A percentile compares a stretch with the other conserved stretches of the same genome.
Evolutionary conservation across 169 alveolate genomes (phyloP).

Genomic region (Plasmodium vinckei): DNA sequence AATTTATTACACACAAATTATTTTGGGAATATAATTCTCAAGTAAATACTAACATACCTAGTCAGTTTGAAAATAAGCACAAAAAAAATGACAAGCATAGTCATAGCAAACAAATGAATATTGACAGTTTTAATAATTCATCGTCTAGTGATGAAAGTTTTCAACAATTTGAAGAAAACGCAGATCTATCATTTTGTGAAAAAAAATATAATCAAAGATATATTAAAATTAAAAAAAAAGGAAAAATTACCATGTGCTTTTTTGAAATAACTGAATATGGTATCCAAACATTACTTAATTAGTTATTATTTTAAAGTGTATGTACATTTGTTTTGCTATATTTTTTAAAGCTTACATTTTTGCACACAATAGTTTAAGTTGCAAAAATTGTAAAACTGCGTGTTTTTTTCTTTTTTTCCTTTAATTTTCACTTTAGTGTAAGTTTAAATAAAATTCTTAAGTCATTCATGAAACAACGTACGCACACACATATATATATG

Average conservation of each 20-base stretch:
- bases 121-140: background rate
- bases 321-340: background rate
- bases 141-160: conserved; percentile 46
- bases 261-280: conserved; percentile 61
- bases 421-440: too few species aligned
- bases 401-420: too few species aligned
- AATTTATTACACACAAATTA: conserved; percentile 27
- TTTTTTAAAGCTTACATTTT: too few species aligned
- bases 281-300: conserved; percentile 25
- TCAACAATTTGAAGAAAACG: conserved; percentile 8
- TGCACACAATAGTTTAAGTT: too few species aligned
- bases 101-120: background rate
- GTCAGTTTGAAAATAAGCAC: background rate
- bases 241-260: conserved; percentile 18
- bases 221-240: conserved; percentile 35
- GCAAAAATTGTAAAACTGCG: too few species aligned
- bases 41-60: background rate
- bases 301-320: background rate
- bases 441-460: too few species aligned
- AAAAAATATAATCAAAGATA: conserved; percentile 60
- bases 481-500: too few species aligned
- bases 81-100: background rate
- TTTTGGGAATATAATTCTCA: conserved; percentile 33
- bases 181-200: conserved; percentile 11
- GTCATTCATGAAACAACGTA: too few species aligned